Evolutionary conservation across 495 filamentous ascomycete species (phyloP), one percentile per base, ranked within the genome.

Genomic region (Annulohypoxylon bovei): DNA sequence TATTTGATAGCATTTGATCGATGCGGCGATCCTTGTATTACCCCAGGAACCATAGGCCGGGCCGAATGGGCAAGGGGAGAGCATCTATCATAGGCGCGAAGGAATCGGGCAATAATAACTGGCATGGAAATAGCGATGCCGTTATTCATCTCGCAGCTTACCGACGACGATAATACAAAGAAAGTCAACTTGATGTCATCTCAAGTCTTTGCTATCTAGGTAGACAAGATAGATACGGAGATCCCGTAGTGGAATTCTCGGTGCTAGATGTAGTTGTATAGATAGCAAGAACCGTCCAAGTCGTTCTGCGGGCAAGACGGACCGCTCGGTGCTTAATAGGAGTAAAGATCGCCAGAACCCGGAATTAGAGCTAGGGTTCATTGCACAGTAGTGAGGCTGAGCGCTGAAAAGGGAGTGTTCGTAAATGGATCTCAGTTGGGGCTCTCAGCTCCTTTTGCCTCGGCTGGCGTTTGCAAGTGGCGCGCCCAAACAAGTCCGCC

Each of bases 391-490:
- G 33, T 65, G 70, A 72, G 70, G 70, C 70, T 72, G 70, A 72
- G 70, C 61, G 70, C 70, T 72, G 70, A 72, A 65, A 72, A 61
- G 47, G 55, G 35, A 30, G 40, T 63, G 46, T 37, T 60, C 33
- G 6, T 32, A 63, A 59, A 28, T 20, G 58, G 59, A 28, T 60
- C 53, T 28, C 28, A 67, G 46, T 53, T 67, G 58, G 62, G 58
- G 69, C 69, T 72, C 63, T 71, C 68, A 71, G 68, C 68, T 71
- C 68, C 58, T 66, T 61, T 61, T 66, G 63, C 63, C 68, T 67
- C 63, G 63, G 68, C 63, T 67, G 53, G 63, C 53, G 56, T 47
- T 65, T 65, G 55, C 22, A 9, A 62, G 32, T 16, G 25, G 37
- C 50, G 55, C 60, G 67, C 49, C 49, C 57, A 71, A 61, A 33